phyloP scores from a whole-genome alignment of 2,329 filamentous ascomycete species.

The Pezicula neosporulosa region DNA sequence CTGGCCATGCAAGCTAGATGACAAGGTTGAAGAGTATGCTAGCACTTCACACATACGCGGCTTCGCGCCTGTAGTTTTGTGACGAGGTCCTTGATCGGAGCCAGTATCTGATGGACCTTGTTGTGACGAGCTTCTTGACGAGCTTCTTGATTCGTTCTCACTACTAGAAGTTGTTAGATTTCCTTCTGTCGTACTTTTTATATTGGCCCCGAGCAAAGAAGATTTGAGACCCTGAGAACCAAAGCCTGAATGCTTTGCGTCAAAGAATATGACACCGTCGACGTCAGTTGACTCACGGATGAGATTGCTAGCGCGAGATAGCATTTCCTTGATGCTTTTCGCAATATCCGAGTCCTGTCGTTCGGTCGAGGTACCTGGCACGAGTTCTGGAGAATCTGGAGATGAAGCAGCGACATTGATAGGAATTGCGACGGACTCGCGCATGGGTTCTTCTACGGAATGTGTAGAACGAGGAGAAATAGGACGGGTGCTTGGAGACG shows the following conservation, averaged over 20 bases:
- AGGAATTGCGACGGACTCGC: no score
- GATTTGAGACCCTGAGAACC: not conserved
- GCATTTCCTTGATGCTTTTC: slow-evolving; percentile 6
- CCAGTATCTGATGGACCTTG: no score
- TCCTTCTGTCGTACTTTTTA: no score
- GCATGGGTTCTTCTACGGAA: no score
- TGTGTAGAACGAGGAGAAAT: no score
- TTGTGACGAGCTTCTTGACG: no score
- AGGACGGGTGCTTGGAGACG: no score
- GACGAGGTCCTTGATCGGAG: no score
- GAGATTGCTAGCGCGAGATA: slow-evolving; percentile 15
- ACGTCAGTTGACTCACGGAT: slow-evolving; percentile 16
- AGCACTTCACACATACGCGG: not conserved
- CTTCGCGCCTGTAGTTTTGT: not conserved
- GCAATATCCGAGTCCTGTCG: not conserved
- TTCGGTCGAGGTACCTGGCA: not conserved
- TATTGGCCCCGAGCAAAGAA: not conserved
- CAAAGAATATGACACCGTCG: slow-evolving; percentile 16
- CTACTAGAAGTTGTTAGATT: no score
- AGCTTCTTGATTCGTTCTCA: no score
- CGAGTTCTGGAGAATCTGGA: not conserved
- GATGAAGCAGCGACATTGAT: no score
- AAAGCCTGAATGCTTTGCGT: not conserved
- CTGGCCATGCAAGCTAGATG: not conserved
- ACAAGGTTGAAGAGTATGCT: not conserved